A percentile compares a stretch with the other conserved stretches of the same genome.
Evolutionary conservation across 192 early-diverging fungal genomes (phyloP).

Genomic region (Neocallimastix lanati): DNA sequence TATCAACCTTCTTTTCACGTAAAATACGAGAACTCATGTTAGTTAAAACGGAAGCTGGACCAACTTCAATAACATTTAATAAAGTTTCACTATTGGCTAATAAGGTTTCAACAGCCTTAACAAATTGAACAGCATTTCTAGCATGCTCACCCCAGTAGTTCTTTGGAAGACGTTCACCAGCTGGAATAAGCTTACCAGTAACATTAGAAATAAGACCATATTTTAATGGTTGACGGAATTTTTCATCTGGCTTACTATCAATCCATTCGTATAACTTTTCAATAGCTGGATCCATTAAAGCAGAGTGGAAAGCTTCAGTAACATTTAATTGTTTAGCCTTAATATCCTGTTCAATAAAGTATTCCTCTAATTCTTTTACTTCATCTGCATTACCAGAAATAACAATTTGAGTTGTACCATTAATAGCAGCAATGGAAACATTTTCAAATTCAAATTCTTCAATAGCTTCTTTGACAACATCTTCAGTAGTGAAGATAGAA

Average conservation of each 20-base stretch:
- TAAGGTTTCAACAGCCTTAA: not conserved
- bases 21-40: not conserved
- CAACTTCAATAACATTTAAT: not conserved
- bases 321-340: constrained; percentile 10
- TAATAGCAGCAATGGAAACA: constrained; percentile 8
- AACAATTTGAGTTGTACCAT: constrained; percentile 11
- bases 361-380: constrained; percentile 7
- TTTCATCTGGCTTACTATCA: not conserved
- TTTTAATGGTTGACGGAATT: not conserved
- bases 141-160: not conserved
- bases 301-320: constrained; percentile 11
- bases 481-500: constrained; percentile 3
- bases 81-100: not conserved
- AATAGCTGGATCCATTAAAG: constrained; percentile 6
- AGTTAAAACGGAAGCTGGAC: not conserved
- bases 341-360: constrained; percentile 4
- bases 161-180: not conserved
- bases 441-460: not conserved
- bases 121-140: not conserved
- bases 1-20: not conserved
- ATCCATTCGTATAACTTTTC: not conserved
- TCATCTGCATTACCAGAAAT: constrained; percentile 6
- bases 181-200: not conserved
- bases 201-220: not conserved
- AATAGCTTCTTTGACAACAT: not conserved